Evolutionary conservation across 306 rosid genomes (phyloP).

Genomic region (Pyrus bretschneideri): DNA sequence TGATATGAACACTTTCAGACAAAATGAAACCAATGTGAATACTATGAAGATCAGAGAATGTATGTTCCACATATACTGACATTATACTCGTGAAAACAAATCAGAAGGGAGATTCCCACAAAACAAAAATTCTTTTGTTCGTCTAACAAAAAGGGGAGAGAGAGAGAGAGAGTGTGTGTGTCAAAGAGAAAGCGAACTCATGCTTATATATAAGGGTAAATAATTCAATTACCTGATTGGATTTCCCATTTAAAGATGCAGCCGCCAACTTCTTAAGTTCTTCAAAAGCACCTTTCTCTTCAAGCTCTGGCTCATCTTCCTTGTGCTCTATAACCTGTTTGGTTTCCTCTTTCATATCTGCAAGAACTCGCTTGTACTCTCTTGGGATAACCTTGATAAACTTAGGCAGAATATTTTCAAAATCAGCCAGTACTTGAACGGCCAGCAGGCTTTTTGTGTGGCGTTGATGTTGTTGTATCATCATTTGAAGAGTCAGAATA

Average conservation of each 20-base stretch:
- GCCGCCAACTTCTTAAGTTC: conserved; percentile 84
- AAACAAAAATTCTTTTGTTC: neutral
- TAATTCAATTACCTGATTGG: conserved; percentile 37
- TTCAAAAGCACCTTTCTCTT: conserved; percentile 81
- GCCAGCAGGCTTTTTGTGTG: conserved; percentile 80
- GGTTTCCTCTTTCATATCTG: conserved; percentile 51
- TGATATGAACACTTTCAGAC: neutral
- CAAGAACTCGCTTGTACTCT: conserved; percentile 85
- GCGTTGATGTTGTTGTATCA: conserved; percentile 97
- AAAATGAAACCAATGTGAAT: neutral
- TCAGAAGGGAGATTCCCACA: neutral
- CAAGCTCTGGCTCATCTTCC: conserved; percentile 40
- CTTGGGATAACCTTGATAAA: conserved; percentile 85
- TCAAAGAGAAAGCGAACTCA: too few species aligned
- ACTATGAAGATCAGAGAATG: neutral
- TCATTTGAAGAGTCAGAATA: conserved; percentile 60
- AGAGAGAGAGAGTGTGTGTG: neutral
- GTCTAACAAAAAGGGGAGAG: neutral
- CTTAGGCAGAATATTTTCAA: conserved; percentile 66
- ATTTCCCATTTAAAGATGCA: conserved; percentile 57
- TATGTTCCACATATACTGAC: neutral
- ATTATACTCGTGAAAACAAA: neutral
- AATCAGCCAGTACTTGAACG: conserved; percentile 69
- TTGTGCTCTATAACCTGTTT: conserved; percentile 34
- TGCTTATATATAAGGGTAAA: neutral